A percentile compares a stretch with the other conserved stretches of the same genome.
phyloP scores from a whole-genome alignment of 2,329 filamentous ascomycete species.

The Ceratocystis colombiana region DNA sequence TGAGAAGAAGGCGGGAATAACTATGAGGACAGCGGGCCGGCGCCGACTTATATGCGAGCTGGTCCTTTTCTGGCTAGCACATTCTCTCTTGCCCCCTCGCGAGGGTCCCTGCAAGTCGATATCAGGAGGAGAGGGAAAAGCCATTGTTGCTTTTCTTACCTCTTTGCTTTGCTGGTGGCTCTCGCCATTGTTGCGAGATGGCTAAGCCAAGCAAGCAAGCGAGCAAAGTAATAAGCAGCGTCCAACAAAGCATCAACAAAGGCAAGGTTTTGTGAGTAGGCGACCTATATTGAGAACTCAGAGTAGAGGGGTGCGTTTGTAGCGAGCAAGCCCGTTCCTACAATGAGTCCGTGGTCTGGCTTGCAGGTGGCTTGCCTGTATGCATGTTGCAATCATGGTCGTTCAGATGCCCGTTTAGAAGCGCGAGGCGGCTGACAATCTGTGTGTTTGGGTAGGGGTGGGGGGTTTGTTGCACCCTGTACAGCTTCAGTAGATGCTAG shows the following conservation, averaged over 20 bases:
- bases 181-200: not conserved
- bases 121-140: too few relatives aligned
- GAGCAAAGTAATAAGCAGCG: not conserved
- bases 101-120: not conserved
- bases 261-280: not conserved
- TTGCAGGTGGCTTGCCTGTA: conserved; percentile 8
- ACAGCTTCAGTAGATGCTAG: not conserved
- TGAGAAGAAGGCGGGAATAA: conserved; percentile 5
- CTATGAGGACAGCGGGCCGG: conserved; percentile 12
- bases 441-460: not conserved
- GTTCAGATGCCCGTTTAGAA: conserved; percentile 10
- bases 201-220: not conserved
- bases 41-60: conserved; percentile 13
- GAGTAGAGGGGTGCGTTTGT: not conserved
- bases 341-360: conserved; percentile 1
- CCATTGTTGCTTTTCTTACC: too few relatives aligned
- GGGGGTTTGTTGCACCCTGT: not conserved
- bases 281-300: not conserved
- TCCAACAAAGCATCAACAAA: not conserved
- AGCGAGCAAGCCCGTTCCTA: not conserved
- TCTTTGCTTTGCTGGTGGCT: not conserved
- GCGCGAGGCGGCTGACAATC: not conserved
- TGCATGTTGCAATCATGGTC: conserved; percentile 6
- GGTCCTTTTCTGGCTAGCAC: not conserved
- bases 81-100: too few relatives aligned